A percentile compares a stretch with the other conserved stretches of the same genome.
phyloP scores from a whole-genome alignment of 371 early-diverging fungal species.

The Apophysomyces sp. region DNA sequence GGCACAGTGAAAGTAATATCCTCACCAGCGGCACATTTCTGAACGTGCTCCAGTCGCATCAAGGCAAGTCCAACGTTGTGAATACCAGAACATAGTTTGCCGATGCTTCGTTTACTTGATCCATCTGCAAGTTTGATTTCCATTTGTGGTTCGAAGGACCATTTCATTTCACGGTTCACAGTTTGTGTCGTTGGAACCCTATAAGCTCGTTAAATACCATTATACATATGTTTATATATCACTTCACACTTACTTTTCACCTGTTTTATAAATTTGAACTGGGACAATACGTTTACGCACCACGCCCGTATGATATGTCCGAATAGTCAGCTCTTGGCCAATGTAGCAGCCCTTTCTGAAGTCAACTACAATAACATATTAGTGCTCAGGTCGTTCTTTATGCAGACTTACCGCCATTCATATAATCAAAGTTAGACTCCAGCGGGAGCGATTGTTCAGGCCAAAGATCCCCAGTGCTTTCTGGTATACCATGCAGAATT shows the following conservation, averaged over 20 bases:
- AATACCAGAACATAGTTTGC: constrained; percentile 64
- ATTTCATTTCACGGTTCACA: constrained; percentile 26
- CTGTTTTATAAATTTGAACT: constrained; percentile 55
- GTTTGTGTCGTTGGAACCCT: constrained; percentile 36
- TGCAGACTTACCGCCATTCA: constrained; percentile 72
- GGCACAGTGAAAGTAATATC: constrained; percentile 30
- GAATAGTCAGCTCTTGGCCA: constrained; percentile 96
- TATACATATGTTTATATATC: not conserved
- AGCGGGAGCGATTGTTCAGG: constrained; percentile 77
- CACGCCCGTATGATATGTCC: constrained; percentile 94
- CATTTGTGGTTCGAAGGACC: constrained; percentile 40
- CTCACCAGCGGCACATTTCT: constrained; percentile 16
- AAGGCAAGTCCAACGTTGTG: constrained; percentile 87
- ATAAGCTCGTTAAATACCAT: not conserved
- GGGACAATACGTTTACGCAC: constrained; percentile 93
- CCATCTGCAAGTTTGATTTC: constrained; percentile 46
- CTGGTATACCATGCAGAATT: constrained; percentile 84
- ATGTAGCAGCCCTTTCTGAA: constrained; percentile 97
- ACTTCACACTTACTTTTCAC: constrained; percentile 33
- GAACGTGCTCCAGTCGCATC: constrained; percentile 77
- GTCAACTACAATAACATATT: constrained; percentile 63
- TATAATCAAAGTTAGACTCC: constrained; percentile 90
- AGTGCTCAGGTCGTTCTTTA: not conserved
- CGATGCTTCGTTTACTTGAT: constrained; percentile 46
- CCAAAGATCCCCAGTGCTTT: constrained; percentile 83